Evolutionary conservation across 2,329 filamentous ascomycete species (phyloP), one percentile per base, ranked within the genome.

Genomic region (Botryosphaeria agaves): DNA sequence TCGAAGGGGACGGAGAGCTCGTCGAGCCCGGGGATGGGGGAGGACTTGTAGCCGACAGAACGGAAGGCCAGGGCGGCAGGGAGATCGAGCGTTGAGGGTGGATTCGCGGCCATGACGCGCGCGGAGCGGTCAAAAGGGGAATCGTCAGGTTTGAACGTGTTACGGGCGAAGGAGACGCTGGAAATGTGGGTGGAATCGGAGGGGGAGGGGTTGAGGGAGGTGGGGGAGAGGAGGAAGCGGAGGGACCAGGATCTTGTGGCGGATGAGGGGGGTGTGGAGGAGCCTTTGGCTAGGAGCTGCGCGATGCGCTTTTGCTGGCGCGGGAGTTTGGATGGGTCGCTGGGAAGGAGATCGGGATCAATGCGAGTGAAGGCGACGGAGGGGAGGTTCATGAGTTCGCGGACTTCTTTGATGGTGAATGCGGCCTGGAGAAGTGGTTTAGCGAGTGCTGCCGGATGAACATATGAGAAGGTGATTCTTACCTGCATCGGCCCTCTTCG

Each of bases 341-440:
- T 45, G 0, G 84, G 83, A 28, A 89, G 61, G 5, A 92, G 59
- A 1, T 65, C 58, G 34, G 58, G 52, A 32, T 80, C 66, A 17
- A 87, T 62, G 2, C 77, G 69, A 32, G 75, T 65, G 44, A 93
- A 91, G 9, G 64, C 66, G 7, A 91, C 76, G 1, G 59, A 60
- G 0, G 72, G 67, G 3, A 95, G 64, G 29, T 79, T 77, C 56
- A 93, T 74, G 3, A 98, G 59, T 53, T 98, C 89, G 20, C 89
- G 73, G 11, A 83, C 59, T 57, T 98, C 89, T 53, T 94, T 95
- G 50, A 93, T 92, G 0, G 87, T 94, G 44, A 93, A 95, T 1
- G 89, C 75, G 15, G 83, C 87, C 75, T 87, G 44, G n/a, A 45
- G 32, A 8, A 17, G 12, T 7, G 17, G 2, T 26, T 34, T 16